phyloP scores from a whole-genome alignment of 305 asterid species.

The Fraxinus sp. region DNA sequence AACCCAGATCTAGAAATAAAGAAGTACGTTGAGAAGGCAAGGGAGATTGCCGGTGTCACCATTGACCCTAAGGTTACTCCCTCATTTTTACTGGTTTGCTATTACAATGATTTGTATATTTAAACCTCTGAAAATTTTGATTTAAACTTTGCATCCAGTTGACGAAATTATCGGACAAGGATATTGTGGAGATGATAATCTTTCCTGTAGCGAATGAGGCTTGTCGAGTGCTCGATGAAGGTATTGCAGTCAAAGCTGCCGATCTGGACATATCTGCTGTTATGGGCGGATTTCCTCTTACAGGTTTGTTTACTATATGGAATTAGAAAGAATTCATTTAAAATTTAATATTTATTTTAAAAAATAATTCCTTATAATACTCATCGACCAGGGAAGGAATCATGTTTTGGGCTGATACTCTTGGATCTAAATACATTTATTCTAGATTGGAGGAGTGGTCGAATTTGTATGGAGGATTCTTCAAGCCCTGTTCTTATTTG shows the following conservation, averaged over 20 bases:
- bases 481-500: too few species aligned
- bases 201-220: constrained; percentile 98
- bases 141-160: constrained; percentile 44
- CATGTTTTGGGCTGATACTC: constrained; percentile 82
- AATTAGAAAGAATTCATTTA: background rate
- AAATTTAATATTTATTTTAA: background rate
- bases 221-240: constrained; percentile 89
- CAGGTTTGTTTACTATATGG: constrained; percentile 47
- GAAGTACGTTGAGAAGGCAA: constrained; percentile 75
- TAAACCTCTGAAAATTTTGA: background rate
- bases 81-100: constrained; percentile 4
- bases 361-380: background rate
- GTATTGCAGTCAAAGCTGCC: constrained; percentile 83
- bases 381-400: constrained; percentile 70
- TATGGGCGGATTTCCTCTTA: constrained; percentile 96
- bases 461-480: constrained; percentile 47
- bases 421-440: constrained; percentile 75
- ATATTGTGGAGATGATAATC: constrained; percentile 91
- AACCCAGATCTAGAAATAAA: constrained; percentile 84
- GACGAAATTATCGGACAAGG: constrained; percentile 67
- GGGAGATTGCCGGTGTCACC: constrained; percentile 73
- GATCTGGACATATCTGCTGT: constrained; percentile 89
- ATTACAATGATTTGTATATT: background rate
- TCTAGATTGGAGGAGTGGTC: constrained; percentile 82
- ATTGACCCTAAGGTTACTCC: constrained; percentile 73